These are phyloP conservation scores for Hypoxylon sp. DNA, from an alignment of 2,329 filamentous ascomycete species.

Conservation along the genomic window DNA sequence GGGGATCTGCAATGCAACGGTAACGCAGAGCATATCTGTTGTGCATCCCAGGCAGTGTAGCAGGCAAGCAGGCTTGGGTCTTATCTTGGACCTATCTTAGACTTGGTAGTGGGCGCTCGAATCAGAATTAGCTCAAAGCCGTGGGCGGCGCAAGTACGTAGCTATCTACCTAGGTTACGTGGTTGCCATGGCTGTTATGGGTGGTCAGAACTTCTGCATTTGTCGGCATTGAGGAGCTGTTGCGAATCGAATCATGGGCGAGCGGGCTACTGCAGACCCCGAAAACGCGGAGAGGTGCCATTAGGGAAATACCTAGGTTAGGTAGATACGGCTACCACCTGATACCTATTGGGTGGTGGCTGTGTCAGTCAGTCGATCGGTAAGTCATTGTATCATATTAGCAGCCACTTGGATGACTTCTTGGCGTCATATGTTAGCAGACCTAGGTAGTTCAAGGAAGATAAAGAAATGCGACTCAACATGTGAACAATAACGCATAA, in stretches of 20 bases:
- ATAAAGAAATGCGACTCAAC: constrained; percentile 24
- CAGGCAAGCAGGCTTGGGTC: too few relatives aligned
- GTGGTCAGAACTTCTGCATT: constrained; percentile 10
- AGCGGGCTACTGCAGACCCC: constrained; percentile 19
- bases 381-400: background rate
- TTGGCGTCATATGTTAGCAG: constrained; percentile 16
- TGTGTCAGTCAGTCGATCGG: background rate
- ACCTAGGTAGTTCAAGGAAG: constrained; percentile 1
- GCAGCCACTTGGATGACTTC: constrained; percentile 21
- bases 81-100: constrained; percentile 20
- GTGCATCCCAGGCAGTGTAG: constrained; percentile 33
- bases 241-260: constrained; percentile 14
- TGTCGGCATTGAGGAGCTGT: constrained; percentile 23
- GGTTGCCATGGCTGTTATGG: constrained; percentile 14
- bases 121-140: constrained; percentile 38
- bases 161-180: background rate
- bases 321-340: constrained; percentile 4
- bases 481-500: constrained; percentile 34
- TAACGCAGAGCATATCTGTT: constrained; percentile 31
- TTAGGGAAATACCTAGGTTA: constrained; percentile 13
- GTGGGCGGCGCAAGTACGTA: constrained; percentile 6
- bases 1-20: constrained; percentile 33
- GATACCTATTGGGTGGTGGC: too few relatives aligned
- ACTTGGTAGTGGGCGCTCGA: constrained; percentile 24
- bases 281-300: constrained; percentile 19